Percentiles rank a stretch among this genome's conserved stretches.
These are phyloP conservation scores for Fraxinus baroniana DNA, from an alignment of 305 asterid species.

Conservation along the genomic window DNA sequence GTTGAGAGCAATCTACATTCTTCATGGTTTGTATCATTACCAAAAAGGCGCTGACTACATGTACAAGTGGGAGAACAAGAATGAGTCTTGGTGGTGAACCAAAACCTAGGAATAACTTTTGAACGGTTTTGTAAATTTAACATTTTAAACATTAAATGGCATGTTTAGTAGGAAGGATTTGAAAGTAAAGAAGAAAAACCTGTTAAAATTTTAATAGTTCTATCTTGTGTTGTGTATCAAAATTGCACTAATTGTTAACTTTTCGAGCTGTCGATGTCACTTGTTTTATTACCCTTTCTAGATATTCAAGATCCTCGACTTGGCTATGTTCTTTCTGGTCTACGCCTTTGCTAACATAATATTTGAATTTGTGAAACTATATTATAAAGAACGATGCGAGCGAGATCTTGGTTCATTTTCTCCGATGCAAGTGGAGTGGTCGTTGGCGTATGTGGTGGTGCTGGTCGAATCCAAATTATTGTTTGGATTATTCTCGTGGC, in stretches of 20 bases:
- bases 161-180: background rate
- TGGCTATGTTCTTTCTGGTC: background rate
- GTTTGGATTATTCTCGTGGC: too few species aligned
- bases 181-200: background rate
- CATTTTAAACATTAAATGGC: background rate
- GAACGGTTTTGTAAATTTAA: background rate
- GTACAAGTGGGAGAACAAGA: background rate
- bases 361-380: background rate
- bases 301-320: background rate
- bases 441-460: too few species aligned
- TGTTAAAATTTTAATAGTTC: too few species aligned
- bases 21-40: background rate
- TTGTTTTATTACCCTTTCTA: background rate
- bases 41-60: background rate
- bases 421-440: conserved; percentile 50
- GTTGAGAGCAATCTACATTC: background rate
- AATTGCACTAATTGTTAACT: too few species aligned
- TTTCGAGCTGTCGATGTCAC: background rate
- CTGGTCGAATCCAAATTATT: conserved; percentile 53
- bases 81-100: background rate
- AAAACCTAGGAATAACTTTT: background rate
- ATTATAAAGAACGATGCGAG: background rate
- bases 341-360: background rate
- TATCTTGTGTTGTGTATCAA: background rate
- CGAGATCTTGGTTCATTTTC: background rate